Evolutionary conservation across 129 eudicot genomes (phyloP), one percentile per base, ranked within the genome.

Genomic region (Tanacetum coccineum): DNA sequence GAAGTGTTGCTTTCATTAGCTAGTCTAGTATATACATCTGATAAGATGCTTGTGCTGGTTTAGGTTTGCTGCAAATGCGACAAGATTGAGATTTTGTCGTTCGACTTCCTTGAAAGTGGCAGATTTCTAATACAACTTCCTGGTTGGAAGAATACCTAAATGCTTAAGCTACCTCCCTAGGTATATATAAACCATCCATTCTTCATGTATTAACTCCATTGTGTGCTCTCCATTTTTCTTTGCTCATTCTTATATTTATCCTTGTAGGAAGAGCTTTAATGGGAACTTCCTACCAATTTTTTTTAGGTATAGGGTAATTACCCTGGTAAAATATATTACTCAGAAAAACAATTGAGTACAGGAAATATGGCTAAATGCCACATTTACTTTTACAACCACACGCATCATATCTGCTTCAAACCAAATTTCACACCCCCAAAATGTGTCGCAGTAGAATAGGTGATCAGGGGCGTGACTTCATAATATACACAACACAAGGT

Each of bases 201-300:
- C 72, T 46, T n/a, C n/a, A 10, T 40, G 11, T 28, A 45, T 66
- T 36, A 36, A 36, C 9, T 25, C 45, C 3, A 14, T 68, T 79
- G 28, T 12, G 71, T 62, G 21, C 28, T n/a, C 44, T 13, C 44
- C 45, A 4, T 14, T 0, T 15, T 15, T 55, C 6, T 2, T 60
- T 53, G 3, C 50, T 28, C 64, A n/a, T 58, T 14, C 59, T 75
- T 39, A 1, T 28, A 9, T 3, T 21, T 52, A 30, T 42, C 3
- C 13, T 20, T 80, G 67, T 72, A 94, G 99, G 66, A 76, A 80
- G 13, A 94, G 95, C 75, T 94, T 94, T 81, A 90, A 77, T 32
- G 99, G 96, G 18, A 94, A 94, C 52, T 94, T 97, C 84, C 82
- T 86, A 64, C 81, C 83, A 15, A 84, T 82, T n/a, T n/a, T n/a